These are phyloP conservation scores for Coemansia brasiliensis DNA, from an alignment of 192 early-diverging fungal genomes.

Conservation along the genomic window DNA sequence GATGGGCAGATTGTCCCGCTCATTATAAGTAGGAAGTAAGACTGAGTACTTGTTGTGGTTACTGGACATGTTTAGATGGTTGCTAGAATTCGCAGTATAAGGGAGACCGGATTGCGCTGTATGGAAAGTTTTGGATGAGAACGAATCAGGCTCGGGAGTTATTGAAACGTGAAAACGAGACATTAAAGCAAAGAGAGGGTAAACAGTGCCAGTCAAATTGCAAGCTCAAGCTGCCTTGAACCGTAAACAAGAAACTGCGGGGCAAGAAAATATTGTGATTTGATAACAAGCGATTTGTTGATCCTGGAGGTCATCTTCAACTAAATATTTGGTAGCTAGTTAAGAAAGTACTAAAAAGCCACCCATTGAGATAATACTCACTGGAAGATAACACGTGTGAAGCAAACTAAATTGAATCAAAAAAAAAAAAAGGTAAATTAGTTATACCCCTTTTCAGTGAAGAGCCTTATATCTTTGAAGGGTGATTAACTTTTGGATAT, in stretches of 20 bases:
- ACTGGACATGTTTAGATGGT: slow-evolving; percentile 33
- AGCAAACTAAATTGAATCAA: too few relatives aligned
- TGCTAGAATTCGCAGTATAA: slow-evolving; percentile 12
- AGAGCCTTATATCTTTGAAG: too few relatives aligned
- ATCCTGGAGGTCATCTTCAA: too few relatives aligned
- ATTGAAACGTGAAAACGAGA: slow-evolving; percentile 54
- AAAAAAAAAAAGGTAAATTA: too few relatives aligned
- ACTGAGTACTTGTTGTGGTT: slow-evolving; percentile 77
- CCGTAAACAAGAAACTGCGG: not conserved
- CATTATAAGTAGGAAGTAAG: slow-evolving; percentile 97
- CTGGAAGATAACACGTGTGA: too few relatives aligned
- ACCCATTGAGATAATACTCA: too few relatives aligned
- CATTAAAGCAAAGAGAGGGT: slow-evolving; percentile 22
- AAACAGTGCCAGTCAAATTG: not conserved
- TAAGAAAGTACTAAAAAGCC: too few relatives aligned
- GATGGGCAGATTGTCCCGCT: slow-evolving; percentile 94
- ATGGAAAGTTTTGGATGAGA: slow-evolving; percentile 23
- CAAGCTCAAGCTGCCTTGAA: too few relatives aligned
- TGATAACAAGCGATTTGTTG: not conserved
- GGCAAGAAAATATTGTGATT: not conserved
- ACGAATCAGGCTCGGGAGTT: slow-evolving; percentile 49
- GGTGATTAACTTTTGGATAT: too few relatives aligned
- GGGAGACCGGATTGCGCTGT: slow-evolving; percentile 30
- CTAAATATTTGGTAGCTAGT: too few relatives aligned
- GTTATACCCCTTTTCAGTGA: too few relatives aligned